Conservation (phyloP, 768 basidiomycete genomes). For the Phaeolepiota aurea region DNA sequence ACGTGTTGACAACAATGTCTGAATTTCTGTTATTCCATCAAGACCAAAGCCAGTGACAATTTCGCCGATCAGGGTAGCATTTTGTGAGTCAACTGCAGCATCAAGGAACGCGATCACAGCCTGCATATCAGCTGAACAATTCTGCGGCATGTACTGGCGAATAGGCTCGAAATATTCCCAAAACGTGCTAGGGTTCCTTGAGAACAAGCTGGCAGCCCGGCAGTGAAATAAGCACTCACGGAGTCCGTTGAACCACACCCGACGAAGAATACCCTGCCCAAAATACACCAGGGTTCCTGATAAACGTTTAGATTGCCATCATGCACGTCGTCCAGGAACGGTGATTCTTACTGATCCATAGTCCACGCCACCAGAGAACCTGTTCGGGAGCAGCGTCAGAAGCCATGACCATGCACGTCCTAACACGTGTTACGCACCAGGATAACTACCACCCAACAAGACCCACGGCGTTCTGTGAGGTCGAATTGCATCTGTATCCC, state of each 20-base stretch:
- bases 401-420: neutral
- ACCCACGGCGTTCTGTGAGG: slow-evolving; percentile 46
- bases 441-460: slow-evolving; percentile 41
- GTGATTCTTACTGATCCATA: no score
- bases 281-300: slow-evolving; percentile 54
- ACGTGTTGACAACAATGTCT: no score
- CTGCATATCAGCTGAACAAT: slow-evolving; percentile 69
- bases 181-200: slow-evolving; percentile 47
- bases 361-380: slow-evolving; percentile 50
- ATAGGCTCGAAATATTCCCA: slow-evolving; percentile 73
- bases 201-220: neutral
- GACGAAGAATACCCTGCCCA: slow-evolving; percentile 58
- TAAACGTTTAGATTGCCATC: no score
- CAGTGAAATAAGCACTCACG: slow-evolving; percentile 18
- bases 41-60: no score
- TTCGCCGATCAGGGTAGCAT: no score
- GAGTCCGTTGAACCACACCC: slow-evolving; percentile 55
- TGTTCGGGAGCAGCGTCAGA: slow-evolving; percentile 4
- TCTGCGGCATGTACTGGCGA: slow-evolving; percentile 55
- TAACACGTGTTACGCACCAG: slow-evolving; percentile 20
- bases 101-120: slow-evolving; percentile 57
- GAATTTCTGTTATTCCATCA: no score
- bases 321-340: no score
- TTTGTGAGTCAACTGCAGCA: no score
- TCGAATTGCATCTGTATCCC: slow-evolving; percentile 46